Conservation (phyloP, 2,329 filamentous ascomycete species). For the Fusarium tuaranense region DNA sequence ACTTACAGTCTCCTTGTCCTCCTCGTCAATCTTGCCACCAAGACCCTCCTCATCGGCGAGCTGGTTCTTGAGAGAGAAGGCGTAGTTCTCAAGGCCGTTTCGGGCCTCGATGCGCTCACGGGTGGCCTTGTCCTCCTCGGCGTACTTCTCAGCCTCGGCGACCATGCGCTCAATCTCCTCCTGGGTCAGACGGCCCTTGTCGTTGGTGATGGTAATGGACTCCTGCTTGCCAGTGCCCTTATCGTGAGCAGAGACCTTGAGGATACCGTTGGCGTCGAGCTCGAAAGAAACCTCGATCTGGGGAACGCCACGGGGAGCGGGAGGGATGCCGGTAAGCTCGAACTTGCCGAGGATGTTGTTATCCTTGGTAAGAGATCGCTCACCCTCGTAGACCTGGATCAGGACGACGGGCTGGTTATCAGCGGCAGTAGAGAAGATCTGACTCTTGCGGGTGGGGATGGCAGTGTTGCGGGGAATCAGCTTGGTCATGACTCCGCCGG, state of each 20-base stretch:
- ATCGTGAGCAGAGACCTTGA: slow-evolving; percentile 95
- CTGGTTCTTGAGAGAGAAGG: slow-evolving; percentile 99
- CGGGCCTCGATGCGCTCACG: slow-evolving; percentile 96
- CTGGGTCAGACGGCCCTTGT: slow-evolving; percentile 95
- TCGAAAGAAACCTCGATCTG: slow-evolving; percentile 99
- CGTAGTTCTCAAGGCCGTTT: slow-evolving; percentile 98
- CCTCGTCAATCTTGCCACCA: slow-evolving; percentile 97
- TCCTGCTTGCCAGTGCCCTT: slow-evolving; percentile 98
- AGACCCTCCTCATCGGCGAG: slow-evolving; percentile 96
- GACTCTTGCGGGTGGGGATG: slow-evolving; percentile 95
- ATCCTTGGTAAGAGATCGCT: slow-evolving; percentile 93
- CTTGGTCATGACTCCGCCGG: slow-evolving; percentile 97
- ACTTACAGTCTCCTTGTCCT: slow-evolving; percentile 95
- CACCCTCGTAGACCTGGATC: slow-evolving; percentile 96
- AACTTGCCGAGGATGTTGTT: slow-evolving; percentile 99
- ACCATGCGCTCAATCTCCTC: slow-evolving; percentile 99
- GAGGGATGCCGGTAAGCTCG: slow-evolving; percentile 94
- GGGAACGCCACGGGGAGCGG: slow-evolving; percentile 94
- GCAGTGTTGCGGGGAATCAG: slow-evolving; percentile 94
- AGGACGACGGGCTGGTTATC: slow-evolving; percentile 97
- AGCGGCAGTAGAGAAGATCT: slow-evolving; percentile 97
- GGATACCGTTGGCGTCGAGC: slow-evolving; percentile 97
- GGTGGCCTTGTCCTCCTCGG: slow-evolving; percentile 98
- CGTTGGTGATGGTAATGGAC: slow-evolving; percentile 99
- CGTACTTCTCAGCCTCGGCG: slow-evolving; percentile 96